A percentile compares a stretch with the other conserved stretches of the same genome.
Evolutionary conservation across 768 basidiomycete genomes (phyloP).

Genomic region (Leccinum subtestaceum): DNA sequence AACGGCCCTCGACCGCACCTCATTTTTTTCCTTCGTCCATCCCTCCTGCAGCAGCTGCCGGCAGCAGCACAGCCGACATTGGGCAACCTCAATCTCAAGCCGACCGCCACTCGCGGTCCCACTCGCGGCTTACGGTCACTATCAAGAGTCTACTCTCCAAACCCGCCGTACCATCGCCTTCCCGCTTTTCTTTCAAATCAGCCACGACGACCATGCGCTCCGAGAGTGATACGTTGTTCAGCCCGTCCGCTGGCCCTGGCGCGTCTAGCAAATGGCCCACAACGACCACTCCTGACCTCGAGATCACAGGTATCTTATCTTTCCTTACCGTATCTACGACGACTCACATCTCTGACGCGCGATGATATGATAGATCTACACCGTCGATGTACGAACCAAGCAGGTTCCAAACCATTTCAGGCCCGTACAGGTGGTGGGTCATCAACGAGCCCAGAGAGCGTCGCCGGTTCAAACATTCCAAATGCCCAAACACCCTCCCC

Average conservation of each 20-base stretch:
- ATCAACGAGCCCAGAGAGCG: conserved; percentile 14
- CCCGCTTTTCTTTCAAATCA: conserved; percentile 24
- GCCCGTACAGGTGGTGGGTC: neutral
- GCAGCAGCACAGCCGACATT: too few species aligned
- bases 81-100: neutral
- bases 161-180: conserved; percentile 25
- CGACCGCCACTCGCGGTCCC: conserved; percentile 12
- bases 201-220: conserved; percentile 1
- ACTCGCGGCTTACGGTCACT: conserved; percentile 22
- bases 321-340: conserved; percentile 5
- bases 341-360: neutral
- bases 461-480: neutral
- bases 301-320: too few species aligned
- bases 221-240: conserved; percentile 9
- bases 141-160: conserved; percentile 39
- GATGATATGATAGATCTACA: conserved; percentile 12
- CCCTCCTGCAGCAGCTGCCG: neutral
- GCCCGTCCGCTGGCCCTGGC: conserved; percentile 9
- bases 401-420: conserved; percentile 3
- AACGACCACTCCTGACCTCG: neutral
- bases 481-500: neutral
- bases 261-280: neutral
- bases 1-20: conserved; percentile 20
- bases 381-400: conserved; percentile 22
- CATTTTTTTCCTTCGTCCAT: neutral